Evolutionary conservation across 2,329 filamentous ascomycete genomes (phyloP), one percentile per base, ranked within the genome.

Genomic region (Neoscytalidium dimidiatum): DNA sequence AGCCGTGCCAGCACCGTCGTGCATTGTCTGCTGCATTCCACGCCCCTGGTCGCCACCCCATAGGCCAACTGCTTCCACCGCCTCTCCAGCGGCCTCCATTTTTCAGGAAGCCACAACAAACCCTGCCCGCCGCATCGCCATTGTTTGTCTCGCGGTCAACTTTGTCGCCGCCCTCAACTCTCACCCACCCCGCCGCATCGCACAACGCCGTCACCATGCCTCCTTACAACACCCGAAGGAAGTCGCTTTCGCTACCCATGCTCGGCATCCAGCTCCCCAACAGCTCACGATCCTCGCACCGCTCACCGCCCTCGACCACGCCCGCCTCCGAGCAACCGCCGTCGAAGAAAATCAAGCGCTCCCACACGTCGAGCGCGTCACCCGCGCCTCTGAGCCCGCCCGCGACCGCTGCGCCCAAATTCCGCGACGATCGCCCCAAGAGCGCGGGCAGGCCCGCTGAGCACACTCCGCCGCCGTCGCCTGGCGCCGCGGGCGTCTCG

Each of bases 191-290:
- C 44, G 49, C 21, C 23, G 43, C 31, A 49, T 62, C 19, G 29
- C 38, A 49, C 53, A 66, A 65, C 53, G 23, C 33, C 46, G 13
- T 31, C 64, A 26, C 13, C 73, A 97, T 97, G 92, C 91, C 90
- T 75, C 91, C 90, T 75, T 97, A 97, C 85, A 97, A 97, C 80
- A 98, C 94, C 71, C 91, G 94, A 81, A 90, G 94, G 80, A 98
- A 98, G 84, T 97, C 93, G 75, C 84, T 99, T 70, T 97, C 94
- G 68, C 84, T 98, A 74, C 91, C 92, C 67, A 96, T 93, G 70
- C 86, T 98, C 73, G 95, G 95, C 77, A 97, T 98, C 72, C 92
- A 95, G 73, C 84, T 97, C 62, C 88, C 88, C 64, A 84, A 83
- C 72, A 78, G 82, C 68, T 84, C 84, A 69, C 83, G 85, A 74